Evolutionary conservation across 2,329 filamentous ascomycete genomes (phyloP).

Genomic region (Cadophora malorum): DNA sequence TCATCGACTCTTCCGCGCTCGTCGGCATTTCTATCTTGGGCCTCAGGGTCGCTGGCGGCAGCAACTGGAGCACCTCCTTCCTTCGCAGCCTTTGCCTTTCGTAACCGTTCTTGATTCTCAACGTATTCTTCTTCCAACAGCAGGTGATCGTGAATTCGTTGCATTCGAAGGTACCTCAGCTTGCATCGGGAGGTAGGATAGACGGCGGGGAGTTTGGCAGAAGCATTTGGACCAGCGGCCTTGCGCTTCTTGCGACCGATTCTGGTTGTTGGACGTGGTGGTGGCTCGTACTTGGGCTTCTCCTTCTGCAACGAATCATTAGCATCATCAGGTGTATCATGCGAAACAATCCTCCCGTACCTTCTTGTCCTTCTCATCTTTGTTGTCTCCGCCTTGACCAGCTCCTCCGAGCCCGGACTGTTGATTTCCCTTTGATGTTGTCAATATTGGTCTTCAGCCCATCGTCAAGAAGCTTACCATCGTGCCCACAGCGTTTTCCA

Average conservation of each 20-base stretch:
- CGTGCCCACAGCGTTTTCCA: conserved; percentile 31
- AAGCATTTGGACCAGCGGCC: conserved; percentile 88
- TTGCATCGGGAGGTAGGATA: conserved; percentile 98
- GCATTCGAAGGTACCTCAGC: conserved; percentile 95
- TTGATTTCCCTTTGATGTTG: conserved; percentile 49
- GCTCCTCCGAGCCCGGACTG: conserved; percentile 47
- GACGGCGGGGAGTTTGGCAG: conserved; percentile 91
- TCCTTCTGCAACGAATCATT: conserved; percentile 75
- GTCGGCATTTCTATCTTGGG: conserved; percentile 86
- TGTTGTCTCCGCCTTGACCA: conserved; percentile 74
- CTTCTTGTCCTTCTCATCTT: conserved; percentile 94
- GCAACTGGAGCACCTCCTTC: conserved; percentile 66
- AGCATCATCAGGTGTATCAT: conserved; percentile 27
- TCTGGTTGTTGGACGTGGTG: conserved; percentile 93
- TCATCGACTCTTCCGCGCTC: conserved; percentile 95
- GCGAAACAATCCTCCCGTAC: conserved; percentile 52
- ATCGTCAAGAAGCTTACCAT: conserved; percentile 41
- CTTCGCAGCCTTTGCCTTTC: conserved; percentile 86
- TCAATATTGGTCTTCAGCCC: conserved; percentile 34
- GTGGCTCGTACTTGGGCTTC: conserved; percentile 99
- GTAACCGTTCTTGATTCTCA: conserved; percentile 95
- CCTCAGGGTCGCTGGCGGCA: conserved; percentile 71
- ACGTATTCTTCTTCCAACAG: conserved; percentile 98
- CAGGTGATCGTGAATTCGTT: conserved; percentile 96
- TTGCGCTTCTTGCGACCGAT: conserved; percentile 99